Conservation (phyloP, 441 rosid genomes). For the Mallotus repandus region DNA sequence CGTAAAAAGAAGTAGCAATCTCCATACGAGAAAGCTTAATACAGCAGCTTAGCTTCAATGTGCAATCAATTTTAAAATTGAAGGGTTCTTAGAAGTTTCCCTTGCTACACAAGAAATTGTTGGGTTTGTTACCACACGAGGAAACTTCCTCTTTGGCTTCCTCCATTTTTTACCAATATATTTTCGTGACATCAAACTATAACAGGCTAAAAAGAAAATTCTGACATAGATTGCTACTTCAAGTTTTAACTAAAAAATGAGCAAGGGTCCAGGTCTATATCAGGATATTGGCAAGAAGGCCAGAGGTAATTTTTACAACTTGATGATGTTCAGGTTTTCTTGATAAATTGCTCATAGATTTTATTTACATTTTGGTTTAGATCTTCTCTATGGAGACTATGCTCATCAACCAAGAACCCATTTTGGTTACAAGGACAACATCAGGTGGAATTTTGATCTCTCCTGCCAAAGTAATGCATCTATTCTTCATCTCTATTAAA, state of each 20-base stretch:
- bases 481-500: not conserved
- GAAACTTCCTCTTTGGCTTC: constrained; percentile 47
- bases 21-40: not conserved
- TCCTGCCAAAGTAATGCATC: constrained; percentile 44
- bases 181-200: constrained; percentile 18
- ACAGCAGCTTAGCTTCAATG: not conserved
- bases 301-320: constrained; percentile 33
- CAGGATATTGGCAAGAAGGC: constrained; percentile 54
- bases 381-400: constrained; percentile 56
- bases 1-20: not conserved
- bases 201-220: constrained; percentile 18
- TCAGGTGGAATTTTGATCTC: constrained; percentile 46
- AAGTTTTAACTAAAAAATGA: constrained; percentile 27
- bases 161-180: constrained; percentile 26
- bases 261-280: constrained; percentile 44
- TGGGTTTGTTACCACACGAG: constrained; percentile 25
- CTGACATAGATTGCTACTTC: not conserved
- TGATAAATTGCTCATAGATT: not conserved
- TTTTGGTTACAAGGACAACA: constrained; percentile 24
- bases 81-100: constrained; percentile 45
- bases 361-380: constrained; percentile 23
- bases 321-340: not conserved
- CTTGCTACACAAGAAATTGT: not conserved
- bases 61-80: not conserved
- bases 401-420: constrained; percentile 39